A percentile compares a stretch with the other conserved stretches of the same genome.
These are phyloP conservation scores for Pyrenophora seminiperda DNA, from an alignment of 2,329 filamentous ascomycete species.

Conservation along the genomic window DNA sequence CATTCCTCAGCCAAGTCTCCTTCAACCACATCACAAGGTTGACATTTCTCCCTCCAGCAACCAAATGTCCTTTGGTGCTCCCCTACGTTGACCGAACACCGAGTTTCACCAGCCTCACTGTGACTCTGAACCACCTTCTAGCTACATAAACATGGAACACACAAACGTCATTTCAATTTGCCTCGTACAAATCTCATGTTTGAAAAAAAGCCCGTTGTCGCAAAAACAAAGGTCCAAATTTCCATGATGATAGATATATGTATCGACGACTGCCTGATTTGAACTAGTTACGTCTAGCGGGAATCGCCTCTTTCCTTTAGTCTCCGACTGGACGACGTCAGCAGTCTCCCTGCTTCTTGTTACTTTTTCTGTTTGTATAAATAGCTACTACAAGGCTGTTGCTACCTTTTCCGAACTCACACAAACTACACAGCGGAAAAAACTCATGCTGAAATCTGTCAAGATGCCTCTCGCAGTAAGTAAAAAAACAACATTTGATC, in stretches of 20 bases:
- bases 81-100: too few species aligned
- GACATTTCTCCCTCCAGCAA: too few species aligned
- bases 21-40: too few species aligned
- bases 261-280: slow-evolving; percentile 15
- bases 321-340: neutral
- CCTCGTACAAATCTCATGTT: too few species aligned
- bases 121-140: too few species aligned
- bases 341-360: neutral
- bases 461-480: slow-evolving; percentile 45
- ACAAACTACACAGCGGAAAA: neutral
- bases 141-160: too few species aligned
- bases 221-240: neutral
- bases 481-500: slow-evolving; percentile 1
- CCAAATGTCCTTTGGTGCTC: too few species aligned
- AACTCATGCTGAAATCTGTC: slow-evolving; percentile 16
- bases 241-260: neutral
- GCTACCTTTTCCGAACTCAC: neutral
- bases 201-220: too few species aligned
- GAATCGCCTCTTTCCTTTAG: neutral
- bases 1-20: too few species aligned
- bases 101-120: too few species aligned
- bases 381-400: neutral
- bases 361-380: neutral
- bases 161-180: too few species aligned
- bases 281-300: slow-evolving; percentile 20